Percentiles rank a stretch among this genome's conserved stretches.
These are phyloP conservation scores for Aspergillus alliaceus DNA, from an alignment of 2,329 filamentous ascomycete genomes.

Conservation along the genomic window DNA sequence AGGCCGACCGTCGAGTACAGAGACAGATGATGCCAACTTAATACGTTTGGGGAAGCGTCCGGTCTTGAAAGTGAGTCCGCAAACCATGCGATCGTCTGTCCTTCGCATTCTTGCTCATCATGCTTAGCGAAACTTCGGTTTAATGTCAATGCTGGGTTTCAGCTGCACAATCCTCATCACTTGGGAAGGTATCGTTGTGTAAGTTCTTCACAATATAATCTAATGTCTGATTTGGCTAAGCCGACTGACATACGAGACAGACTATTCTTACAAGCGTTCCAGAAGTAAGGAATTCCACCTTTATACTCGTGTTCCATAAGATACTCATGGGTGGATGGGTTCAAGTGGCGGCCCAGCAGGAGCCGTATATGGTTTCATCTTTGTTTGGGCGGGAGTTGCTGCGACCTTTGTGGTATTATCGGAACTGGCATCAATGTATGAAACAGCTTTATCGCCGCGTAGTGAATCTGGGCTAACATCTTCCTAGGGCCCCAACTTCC, in stretches of 20 bases:
- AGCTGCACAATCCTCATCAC: slow-evolving; percentile 41
- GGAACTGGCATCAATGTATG: slow-evolving; percentile 36
- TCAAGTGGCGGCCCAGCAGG: slow-evolving; percentile 33
- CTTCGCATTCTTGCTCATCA: no score
- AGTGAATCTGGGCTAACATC: no score
- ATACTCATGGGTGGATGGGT: no score
- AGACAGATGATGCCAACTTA: slow-evolving; percentile 46
- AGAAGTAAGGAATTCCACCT: slow-evolving; percentile 18
- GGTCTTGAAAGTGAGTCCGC: slow-evolving; percentile 43
- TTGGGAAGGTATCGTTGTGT: slow-evolving; percentile 30
- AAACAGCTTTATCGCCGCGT: no score
- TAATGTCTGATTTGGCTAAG: slow-evolving; percentile 9
- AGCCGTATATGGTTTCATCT: slow-evolving; percentile 33
- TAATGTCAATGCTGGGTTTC: slow-evolving; percentile 43
- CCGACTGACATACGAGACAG: slow-evolving; percentile 9
- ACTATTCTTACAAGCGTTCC: slow-evolving; percentile 19
- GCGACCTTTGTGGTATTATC: slow-evolving; percentile 28
- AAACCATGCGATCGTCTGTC: no score
- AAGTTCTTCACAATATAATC: slow-evolving; percentile 25
- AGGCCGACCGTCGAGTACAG: slow-evolving; percentile 15
- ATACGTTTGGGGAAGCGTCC: slow-evolving; percentile 53
- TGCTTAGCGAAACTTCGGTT: slow-evolving; percentile 40
- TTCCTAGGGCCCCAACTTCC: slow-evolving; percentile 31
- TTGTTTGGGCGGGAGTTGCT: slow-evolving; percentile 32
- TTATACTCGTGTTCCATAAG: no score